Evolutionary conservation across 1,284 basidiomycete genomes (phyloP).

Genomic region (Moesziomyces parantarcticus): DNA sequence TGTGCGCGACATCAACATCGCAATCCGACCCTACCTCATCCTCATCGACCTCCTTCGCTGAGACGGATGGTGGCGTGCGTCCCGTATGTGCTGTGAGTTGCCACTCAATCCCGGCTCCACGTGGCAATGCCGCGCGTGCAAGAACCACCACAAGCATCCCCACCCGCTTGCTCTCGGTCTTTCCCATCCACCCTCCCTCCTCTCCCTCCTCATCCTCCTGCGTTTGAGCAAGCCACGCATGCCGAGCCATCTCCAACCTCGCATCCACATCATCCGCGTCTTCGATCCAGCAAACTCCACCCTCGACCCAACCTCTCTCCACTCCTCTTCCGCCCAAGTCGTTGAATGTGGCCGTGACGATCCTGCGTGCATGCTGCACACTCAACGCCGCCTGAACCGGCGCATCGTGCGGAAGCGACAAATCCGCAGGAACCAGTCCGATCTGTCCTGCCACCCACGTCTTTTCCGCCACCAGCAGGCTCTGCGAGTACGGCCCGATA

Average conservation of each 20-base stretch:
- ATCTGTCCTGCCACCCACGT: slow-evolving; percentile 95
- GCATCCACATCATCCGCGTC: background rate
- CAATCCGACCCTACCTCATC: background rate
- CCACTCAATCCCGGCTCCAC: slow-evolving; percentile 60
- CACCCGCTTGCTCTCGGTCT: slow-evolving; percentile 1
- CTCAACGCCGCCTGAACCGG: slow-evolving; percentile 78
- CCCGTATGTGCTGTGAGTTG: slow-evolving; percentile 63
- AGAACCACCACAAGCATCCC: slow-evolving; percentile 52
- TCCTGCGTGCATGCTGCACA: slow-evolving; percentile 82
- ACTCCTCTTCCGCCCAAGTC: slow-evolving; percentile 41
- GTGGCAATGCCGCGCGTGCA: slow-evolving; percentile 38
- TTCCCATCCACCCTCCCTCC: slow-evolving; percentile 23
- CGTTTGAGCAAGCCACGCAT: slow-evolving; percentile 18
- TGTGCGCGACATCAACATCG: slow-evolving; percentile 10
- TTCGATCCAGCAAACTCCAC: slow-evolving; percentile 66
- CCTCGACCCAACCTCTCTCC: slow-evolving; percentile 56
- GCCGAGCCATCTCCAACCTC: slow-evolving; percentile 9
- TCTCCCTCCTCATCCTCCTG: slow-evolving; percentile 7
- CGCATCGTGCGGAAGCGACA: slow-evolving; percentile 75
- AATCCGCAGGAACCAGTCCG: slow-evolving; percentile 80
- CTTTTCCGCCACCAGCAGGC: slow-evolving; percentile 80
- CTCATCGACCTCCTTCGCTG: background rate
- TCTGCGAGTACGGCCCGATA: slow-evolving; percentile 98
- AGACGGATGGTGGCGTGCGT: slow-evolving; percentile 16
- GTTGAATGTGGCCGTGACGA: slow-evolving; percentile 70